Evolutionary conservation across 331 rosid species (phyloP), one percentile per base, ranked within the genome.

Genomic region (Dryas integrifolia): DNA sequence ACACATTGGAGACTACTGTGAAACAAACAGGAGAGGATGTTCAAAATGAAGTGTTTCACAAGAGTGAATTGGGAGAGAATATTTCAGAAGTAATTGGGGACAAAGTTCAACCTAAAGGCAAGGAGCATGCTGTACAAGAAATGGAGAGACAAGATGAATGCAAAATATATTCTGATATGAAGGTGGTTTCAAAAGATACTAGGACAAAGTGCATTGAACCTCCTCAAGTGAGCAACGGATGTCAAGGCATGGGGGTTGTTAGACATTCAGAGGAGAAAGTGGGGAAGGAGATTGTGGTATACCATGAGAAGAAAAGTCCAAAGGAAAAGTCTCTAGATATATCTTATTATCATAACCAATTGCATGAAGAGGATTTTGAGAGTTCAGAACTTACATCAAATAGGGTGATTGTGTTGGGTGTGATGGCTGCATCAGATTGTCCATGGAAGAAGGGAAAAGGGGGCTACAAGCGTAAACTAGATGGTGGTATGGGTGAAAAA

Each of bases 391-490:
- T 52, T 82, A 41, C 81, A 75, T 70, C 81, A 13, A 69, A 55
- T 65, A 78, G 82, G 79, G 69, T 81, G 60, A 40, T 78, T 46
- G 92, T 88, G 69, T 80, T 41, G 67, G 96, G 86, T 64, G 66
- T 90, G 88, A 87, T 80, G 90, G 73, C 92, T 63, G 49, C 82
- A 56, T 82, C 98, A 9, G 80, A 76, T 67, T 90, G 85, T 84
- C 86, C 91, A 56, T 80, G 83, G 91, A 83, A 81, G 62, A 77
- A 82, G 47, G 83, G 76, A 26, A 82, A 74, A 66, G 75, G n/a
- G 53, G 69, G 76, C 59, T 10, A 57, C 79, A 82, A 81, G 56
- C 48, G 39, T 40, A 69, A 79, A 39, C 24, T 39, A 60, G 21
- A 62, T 67, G 83, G 53, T 58, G 81, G 69, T 74, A 55, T 65